A percentile compares a stretch with the other conserved stretches of the same genome.
These are phyloP conservation scores for Tolypocladium amazonense DNA, from an alignment of 2,329 filamentous ascomycete species.

Conservation along the genomic window DNA sequence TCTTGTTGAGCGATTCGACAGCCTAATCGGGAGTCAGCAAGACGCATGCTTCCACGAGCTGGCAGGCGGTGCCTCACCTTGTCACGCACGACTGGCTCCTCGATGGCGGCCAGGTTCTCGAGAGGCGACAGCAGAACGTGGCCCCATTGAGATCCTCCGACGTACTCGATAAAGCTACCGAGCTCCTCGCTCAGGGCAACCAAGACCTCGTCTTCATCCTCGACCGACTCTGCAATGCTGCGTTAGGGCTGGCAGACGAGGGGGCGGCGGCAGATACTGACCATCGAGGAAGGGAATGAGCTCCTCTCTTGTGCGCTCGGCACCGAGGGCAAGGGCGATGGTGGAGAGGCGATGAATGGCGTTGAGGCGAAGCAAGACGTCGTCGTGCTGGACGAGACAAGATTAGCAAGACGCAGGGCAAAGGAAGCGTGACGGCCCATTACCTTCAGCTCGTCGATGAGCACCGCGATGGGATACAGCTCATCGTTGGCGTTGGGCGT, in stretches of 20 bases:
- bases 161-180: constrained; percentile 93
- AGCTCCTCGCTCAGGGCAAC: constrained; percentile 96
- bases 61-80: constrained; percentile 54
- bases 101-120: constrained; percentile 96
- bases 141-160: constrained; percentile 85
- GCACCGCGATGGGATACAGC: constrained; percentile 98
- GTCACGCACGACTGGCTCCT: constrained; percentile 93
- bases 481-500: constrained; percentile 88
- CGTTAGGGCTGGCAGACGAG: neutral
- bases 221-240: constrained; percentile 70
- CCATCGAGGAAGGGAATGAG: constrained; percentile 98
- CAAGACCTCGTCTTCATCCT: constrained; percentile 97
- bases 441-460: constrained; percentile 99
- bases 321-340: constrained; percentile 89
- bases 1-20: constrained; percentile 98
- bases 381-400: constrained; percentile 64
- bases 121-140: constrained; percentile 94
- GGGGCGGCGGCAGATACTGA: constrained; percentile 34
- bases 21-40: constrained; percentile 45
- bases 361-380: constrained; percentile 94
- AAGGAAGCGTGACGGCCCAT: neutral
- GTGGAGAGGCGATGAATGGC: constrained; percentile 97
- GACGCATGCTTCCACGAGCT: neutral
- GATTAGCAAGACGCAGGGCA: constrained; percentile 9
- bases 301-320: constrained; percentile 95